Evolutionary conservation across 257 asterid genomes (phyloP).

Genomic region (Jasminum sambac): DNA sequence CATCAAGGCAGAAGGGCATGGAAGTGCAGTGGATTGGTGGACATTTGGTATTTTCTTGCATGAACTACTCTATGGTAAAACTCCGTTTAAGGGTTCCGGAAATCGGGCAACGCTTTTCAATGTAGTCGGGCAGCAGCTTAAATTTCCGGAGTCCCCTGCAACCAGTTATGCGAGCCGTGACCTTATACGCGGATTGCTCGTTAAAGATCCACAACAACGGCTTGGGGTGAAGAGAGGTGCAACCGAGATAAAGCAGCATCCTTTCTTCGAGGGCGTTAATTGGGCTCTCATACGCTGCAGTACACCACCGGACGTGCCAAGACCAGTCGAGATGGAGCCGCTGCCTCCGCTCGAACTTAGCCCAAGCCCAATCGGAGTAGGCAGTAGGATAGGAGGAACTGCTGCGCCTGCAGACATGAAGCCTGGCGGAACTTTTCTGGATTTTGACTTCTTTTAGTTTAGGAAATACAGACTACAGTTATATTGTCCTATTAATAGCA

Average conservation of each 20-base stretch:
- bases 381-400: slow-evolving; percentile 29
- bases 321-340: slow-evolving; percentile 29
- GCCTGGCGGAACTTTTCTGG: slow-evolving; percentile 34
- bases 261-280: slow-evolving; percentile 41
- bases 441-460: slow-evolving; percentile 40
- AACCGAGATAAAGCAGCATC: slow-evolving; percentile 42
- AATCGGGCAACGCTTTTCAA: slow-evolving; percentile 41
- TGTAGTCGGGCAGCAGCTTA: slow-evolving; percentile 40
- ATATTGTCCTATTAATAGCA: slow-evolving; percentile 8
- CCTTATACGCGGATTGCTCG: slow-evolving; percentile 37
- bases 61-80: slow-evolving; percentile 37
- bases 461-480: slow-evolving; percentile 1
- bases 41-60: slow-evolving; percentile 40
- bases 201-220: slow-evolving; percentile 39
- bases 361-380: not conserved
- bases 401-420: slow-evolving; percentile 27
- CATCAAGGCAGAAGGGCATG: slow-evolving; percentile 45
- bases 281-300: slow-evolving; percentile 50
- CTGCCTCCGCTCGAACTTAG: slow-evolving; percentile 21
- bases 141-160: slow-evolving; percentile 37
- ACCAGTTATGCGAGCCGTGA: slow-evolving; percentile 36
- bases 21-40: slow-evolving; percentile 49
- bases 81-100: slow-evolving; percentile 41
- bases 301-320: slow-evolving; percentile 45
- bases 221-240: slow-evolving; percentile 46